Percentiles rank a stretch among this genome's conserved stretches.
Evolutionary conservation across 1,284 basidiomycete genomes (phyloP).

Genomic region (Rhodotorula sp.): DNA sequence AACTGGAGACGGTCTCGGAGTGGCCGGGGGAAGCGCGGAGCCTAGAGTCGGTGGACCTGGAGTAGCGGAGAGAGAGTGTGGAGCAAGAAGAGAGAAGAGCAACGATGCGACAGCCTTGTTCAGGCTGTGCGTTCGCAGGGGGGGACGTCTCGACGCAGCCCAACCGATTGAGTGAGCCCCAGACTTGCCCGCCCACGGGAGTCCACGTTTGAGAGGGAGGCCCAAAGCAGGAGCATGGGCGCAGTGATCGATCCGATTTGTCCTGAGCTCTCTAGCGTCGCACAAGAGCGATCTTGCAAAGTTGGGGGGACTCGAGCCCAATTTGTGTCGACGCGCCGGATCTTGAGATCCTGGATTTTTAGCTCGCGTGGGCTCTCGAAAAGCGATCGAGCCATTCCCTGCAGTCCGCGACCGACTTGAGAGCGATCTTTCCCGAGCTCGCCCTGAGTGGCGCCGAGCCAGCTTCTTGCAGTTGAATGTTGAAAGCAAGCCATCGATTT

Average conservation of each 20-base stretch:
- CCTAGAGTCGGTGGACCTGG: neutral
- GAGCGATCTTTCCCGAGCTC: no score
- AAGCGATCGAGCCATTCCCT: no score
- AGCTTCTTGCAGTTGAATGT: no score
- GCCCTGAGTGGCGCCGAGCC: no score
- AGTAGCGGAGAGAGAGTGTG: slow-evolving; percentile 1
- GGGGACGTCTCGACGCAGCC: neutral
- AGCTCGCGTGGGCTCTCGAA: no score
- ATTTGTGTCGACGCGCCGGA: neutral
- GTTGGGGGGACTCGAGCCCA: neutral
- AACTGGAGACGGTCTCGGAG: neutral
- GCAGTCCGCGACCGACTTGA: no score
- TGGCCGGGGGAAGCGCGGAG: neutral
- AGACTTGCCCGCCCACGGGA: neutral
- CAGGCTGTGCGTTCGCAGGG: neutral
- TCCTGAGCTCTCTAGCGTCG: neutral
- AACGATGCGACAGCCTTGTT: neutral
- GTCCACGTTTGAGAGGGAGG: neutral
- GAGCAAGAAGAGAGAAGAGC: slow-evolving; percentile 2
- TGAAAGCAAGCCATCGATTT: no score
- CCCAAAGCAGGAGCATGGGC: neutral
- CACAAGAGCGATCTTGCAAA: no score
- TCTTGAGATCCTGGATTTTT: no score
- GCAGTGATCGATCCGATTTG: neutral
- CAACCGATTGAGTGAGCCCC: slow-evolving; percentile 1